Conservation (phyloP, 2,329 filamentous ascomycete species). For the Leptographium lundbergii region DNA sequence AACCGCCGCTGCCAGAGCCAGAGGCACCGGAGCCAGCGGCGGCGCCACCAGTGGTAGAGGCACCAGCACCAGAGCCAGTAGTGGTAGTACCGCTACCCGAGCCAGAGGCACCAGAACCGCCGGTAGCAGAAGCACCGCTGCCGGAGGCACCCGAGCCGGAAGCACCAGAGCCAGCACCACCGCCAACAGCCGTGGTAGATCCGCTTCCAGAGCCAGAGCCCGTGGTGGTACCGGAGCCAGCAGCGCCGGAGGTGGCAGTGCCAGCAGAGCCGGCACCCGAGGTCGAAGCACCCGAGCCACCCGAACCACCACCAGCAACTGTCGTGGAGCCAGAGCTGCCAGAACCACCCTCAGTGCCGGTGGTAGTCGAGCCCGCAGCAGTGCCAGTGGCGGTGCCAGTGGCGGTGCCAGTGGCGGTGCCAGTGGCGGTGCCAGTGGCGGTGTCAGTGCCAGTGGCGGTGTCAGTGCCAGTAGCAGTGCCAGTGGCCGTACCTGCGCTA, state of each 20-base stretch:
- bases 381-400: constrained; percentile 4
- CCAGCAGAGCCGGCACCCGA: background rate
- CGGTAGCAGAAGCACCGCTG: background rate
- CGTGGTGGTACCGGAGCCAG: background rate
- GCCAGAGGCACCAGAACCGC: background rate
- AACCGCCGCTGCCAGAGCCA: too few species aligned
- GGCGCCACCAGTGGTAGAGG: background rate
- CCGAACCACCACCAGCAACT: background rate
- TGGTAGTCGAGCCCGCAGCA: background rate
- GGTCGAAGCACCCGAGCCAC: background rate
- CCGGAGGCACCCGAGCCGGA: background rate
- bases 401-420: constrained; percentile 3
- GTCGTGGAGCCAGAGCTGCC: background rate
- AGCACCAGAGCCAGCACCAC: background rate
- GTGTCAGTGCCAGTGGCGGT: constrained; percentile 1
- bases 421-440: constrained; percentile 5
- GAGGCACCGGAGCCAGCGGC: background rate
- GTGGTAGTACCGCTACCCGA: constrained; percentile 2
- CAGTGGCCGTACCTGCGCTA: constrained; percentile 10
- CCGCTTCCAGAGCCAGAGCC: background rate
- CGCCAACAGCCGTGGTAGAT: background rate
- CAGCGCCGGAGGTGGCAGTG: background rate
- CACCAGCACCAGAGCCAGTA: background rate
- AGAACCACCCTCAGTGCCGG: background rate
- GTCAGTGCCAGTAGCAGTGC: background rate